Evolutionary conservation across 441 rosid genomes (phyloP).

Genomic region (Pelargonium cotyledonis): DNA sequence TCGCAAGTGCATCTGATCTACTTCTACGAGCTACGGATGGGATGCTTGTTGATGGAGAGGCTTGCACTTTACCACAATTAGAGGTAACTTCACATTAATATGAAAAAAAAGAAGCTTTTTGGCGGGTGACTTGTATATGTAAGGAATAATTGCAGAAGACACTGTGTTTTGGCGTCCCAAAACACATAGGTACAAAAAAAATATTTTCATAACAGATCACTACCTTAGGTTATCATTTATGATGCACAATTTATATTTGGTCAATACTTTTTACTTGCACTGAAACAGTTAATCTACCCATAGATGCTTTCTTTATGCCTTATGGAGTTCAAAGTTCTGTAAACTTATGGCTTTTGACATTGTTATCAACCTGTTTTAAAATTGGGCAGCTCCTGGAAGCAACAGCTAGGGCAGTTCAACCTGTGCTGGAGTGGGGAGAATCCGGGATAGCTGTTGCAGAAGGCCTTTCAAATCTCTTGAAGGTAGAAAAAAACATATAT

Average conservation of each 20-base stretch:
- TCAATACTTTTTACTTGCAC: too few species aligned
- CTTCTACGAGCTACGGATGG: slow-evolving; percentile 98
- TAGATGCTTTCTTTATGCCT: too few species aligned
- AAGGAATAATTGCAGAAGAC: too few species aligned
- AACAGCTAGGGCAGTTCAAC: slow-evolving; percentile 87
- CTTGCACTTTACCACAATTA: slow-evolving; percentile 92
- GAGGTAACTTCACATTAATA: slow-evolving; percentile 45
- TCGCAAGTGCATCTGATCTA: slow-evolving; percentile 92
- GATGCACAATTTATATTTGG: too few species aligned
- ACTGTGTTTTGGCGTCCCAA: too few species aligned
- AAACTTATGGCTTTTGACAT: neutral
- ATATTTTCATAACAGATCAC: too few species aligned
- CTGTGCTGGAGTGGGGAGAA: slow-evolving; percentile 81
- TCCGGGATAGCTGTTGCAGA: slow-evolving; percentile 86
- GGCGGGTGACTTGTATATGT: neutral
- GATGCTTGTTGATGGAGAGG: slow-evolving; percentile 97
- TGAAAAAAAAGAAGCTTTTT: neutral
- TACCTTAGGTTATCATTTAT: too few species aligned
- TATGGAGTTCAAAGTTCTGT: neutral
- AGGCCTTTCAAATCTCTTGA: slow-evolving; percentile 83
- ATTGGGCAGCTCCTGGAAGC: slow-evolving; percentile 83
- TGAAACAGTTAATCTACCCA: too few species aligned
- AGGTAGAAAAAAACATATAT: slow-evolving; percentile 38
- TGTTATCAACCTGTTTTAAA: slow-evolving; percentile 10
- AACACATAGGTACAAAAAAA: too few species aligned